These are phyloP conservation scores for Tilletia setariae DNA, from an alignment of 1,284 basidiomycete species.

Conservation along the genomic window DNA sequence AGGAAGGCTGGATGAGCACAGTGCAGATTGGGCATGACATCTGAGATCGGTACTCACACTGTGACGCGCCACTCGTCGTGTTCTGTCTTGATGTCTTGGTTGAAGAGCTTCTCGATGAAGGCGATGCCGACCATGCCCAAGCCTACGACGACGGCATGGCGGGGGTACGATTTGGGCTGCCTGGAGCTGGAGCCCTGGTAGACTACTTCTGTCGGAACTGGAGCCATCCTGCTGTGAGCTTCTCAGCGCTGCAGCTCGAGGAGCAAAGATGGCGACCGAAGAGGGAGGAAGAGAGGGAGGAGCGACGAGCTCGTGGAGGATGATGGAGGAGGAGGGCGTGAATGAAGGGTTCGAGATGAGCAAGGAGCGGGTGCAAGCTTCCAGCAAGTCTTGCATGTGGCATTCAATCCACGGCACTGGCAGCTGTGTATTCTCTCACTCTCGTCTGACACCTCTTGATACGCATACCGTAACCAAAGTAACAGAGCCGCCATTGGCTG, in stretches of 20 bases:
- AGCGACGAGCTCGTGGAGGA: background rate
- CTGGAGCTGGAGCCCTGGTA: background rate
- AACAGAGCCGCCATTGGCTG: too few species aligned
- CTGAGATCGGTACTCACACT: conserved; percentile 21
- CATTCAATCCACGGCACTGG: too few species aligned
- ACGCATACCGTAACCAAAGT: too few species aligned
- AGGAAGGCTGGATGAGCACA: background rate
- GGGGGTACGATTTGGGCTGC: background rate
- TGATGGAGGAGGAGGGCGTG: too few species aligned
- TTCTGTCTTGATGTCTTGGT: conserved; percentile 32
- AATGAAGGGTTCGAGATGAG: too few species aligned
- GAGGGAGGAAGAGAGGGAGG: background rate
- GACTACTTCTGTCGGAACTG: background rate
- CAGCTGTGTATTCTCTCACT: too few species aligned
- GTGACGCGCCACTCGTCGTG: conserved; percentile 36
- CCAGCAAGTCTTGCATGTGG: too few species aligned
- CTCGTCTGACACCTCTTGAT: too few species aligned
- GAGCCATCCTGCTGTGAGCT: background rate
- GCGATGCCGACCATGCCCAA: conserved; percentile 71
- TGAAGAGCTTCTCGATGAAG: conserved; percentile 51
- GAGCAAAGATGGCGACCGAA: background rate
- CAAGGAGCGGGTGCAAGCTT: too few species aligned
- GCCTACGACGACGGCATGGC: conserved; percentile 61
- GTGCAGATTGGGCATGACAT: background rate
- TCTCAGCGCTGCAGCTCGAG: too few species aligned